These are phyloP conservation scores for Dothideomycetes sp. DNA, from an alignment of 2,329 filamentous ascomycete species.

Conservation along the genomic window DNA sequence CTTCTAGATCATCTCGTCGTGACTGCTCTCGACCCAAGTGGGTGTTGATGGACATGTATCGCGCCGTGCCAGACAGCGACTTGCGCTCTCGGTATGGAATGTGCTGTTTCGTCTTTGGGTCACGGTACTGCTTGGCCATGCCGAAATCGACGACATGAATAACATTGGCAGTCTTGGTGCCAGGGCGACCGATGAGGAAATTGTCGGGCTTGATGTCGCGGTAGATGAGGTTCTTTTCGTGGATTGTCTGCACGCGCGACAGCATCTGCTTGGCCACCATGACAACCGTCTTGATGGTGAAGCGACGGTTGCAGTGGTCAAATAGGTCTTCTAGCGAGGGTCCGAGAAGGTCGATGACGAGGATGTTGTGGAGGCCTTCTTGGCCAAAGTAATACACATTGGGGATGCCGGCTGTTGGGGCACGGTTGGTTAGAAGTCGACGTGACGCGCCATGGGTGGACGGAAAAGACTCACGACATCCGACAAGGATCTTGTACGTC, in stretches of 20 bases:
- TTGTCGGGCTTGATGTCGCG: slow-evolving; percentile 99
- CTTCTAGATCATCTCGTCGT: slow-evolving; percentile 88
- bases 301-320: slow-evolving; percentile 90
- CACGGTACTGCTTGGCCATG: slow-evolving; percentile 98
- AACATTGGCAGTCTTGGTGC: slow-evolving; percentile 89
- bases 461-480: slow-evolving; percentile 69
- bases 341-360: slow-evolving; percentile 92
- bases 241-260: slow-evolving; percentile 84
- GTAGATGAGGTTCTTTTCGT: slow-evolving; percentile 99
- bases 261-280: slow-evolving; percentile 99
- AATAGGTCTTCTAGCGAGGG: slow-evolving; percentile 95
- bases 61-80: slow-evolving; percentile 87
- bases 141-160: slow-evolving; percentile 99
- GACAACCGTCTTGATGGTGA: slow-evolving; percentile 93
- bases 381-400: slow-evolving; percentile 99
- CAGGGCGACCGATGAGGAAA: slow-evolving; percentile 88
- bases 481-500: slow-evolving; percentile 98
- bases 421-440: background rate
- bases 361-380: slow-evolving; percentile 95
- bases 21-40: slow-evolving; percentile 95
- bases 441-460: background rate
- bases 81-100: slow-evolving; percentile 96
- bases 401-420: slow-evolving; percentile 71
- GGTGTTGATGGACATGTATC: slow-evolving; percentile 99
- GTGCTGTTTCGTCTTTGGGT: slow-evolving; percentile 98